Evolutionary conservation across 1,139 yeast genomes (phyloP).

Genomic region (Yamadazyma diddensiae): DNA sequence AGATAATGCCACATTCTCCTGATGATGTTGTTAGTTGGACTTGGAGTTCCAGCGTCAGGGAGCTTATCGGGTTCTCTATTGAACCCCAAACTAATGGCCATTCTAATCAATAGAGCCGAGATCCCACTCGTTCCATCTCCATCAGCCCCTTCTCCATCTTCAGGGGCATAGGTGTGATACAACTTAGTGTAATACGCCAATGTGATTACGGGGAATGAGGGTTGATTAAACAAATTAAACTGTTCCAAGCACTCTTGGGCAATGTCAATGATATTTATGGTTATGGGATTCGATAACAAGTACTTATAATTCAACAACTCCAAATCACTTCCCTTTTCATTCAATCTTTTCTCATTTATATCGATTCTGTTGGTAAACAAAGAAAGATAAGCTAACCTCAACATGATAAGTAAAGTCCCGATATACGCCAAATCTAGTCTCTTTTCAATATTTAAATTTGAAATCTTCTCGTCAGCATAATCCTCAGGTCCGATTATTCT

Average conservation of each 20-base stretch:
- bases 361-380: conserved; percentile 31
- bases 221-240: conserved; percentile 46
- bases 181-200: conserved; percentile 36
- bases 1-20: conserved; percentile 58
- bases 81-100: conserved; percentile 46
- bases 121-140: conserved; percentile 42
- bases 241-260: conserved; percentile 55
- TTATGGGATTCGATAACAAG: conserved; percentile 46
- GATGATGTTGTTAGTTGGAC: conserved; percentile 33
- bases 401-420: conserved; percentile 28
- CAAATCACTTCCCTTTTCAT: conserved; percentile 21
- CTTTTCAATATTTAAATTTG: conserved; percentile 22
- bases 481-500: conserved; percentile 26
- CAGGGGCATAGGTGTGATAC: conserved; percentile 46
- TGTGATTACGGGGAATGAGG: conserved; percentile 50
- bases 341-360: conserved; percentile 25
- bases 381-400: conserved; percentile 32
- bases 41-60: conserved; percentile 13
- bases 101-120: conserved; percentile 37
- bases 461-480: conserved; percentile 20
- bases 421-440: conserved; percentile 32
- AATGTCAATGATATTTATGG: conserved; percentile 40
- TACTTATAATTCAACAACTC: conserved; percentile 29
- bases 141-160: conserved; percentile 50
- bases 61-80: conserved; percentile 40